Evolutionary conservation across 2,329 filamentous ascomycete genomes (phyloP).

Genomic region (Sporothrix pallida): DNA sequence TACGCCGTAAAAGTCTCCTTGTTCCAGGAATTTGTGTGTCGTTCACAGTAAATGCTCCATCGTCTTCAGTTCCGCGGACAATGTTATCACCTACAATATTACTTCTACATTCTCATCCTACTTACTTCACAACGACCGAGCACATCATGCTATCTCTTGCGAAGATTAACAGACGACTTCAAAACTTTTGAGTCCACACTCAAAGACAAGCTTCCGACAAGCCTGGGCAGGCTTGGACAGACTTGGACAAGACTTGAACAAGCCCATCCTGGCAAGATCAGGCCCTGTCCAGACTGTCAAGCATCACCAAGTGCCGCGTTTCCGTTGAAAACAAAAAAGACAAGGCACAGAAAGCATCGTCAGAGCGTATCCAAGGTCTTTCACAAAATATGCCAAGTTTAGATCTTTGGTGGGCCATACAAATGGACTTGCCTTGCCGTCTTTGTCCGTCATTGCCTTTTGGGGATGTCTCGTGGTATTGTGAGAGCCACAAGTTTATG

Average conservation of each 20-base stretch:
- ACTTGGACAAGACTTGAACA: background rate
- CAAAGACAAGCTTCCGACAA: too few species aligned
- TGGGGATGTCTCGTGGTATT: background rate
- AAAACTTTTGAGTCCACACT: too few species aligned
- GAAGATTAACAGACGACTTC: too few species aligned
- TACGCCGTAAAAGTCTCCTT: background rate
- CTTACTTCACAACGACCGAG: too few species aligned
- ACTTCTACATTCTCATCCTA: too few species aligned
- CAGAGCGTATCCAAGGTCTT: background rate
- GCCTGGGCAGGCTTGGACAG: too few species aligned
- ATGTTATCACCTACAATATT: too few species aligned
- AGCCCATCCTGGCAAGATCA: background rate
- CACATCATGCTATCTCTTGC: too few species aligned
- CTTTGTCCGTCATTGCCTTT: background rate
- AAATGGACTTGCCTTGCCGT: background rate
- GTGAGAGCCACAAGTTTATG: background rate
- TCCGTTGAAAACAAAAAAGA: background rate
- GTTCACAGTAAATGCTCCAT: too few species aligned
- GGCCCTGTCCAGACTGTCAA: background rate
- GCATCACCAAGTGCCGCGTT: slow-evolving; percentile 16
- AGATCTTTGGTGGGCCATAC: background rate
- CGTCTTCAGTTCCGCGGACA: too few species aligned
- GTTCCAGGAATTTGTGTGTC: slow-evolving; percentile 15
- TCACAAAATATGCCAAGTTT: slow-evolving; percentile 8
- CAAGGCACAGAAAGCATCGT: background rate